These are phyloP conservation scores for Chlamydomonas urium DNA, from an alignment of 139 green algal genomes.

Conservation along the genomic window DNA sequence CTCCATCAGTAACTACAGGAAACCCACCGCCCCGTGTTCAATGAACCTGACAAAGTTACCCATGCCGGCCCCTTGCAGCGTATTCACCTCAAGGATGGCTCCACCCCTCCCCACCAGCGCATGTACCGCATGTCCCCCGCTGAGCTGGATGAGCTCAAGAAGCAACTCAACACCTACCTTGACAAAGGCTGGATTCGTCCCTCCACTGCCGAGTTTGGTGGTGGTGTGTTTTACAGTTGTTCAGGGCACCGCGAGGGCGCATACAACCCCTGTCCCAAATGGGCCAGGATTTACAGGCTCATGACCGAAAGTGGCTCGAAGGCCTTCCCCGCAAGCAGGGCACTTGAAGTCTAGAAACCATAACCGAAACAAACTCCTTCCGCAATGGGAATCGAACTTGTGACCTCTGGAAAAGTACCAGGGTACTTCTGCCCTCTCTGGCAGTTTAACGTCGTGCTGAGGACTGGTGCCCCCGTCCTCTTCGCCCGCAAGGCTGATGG, in stretches of 20 bases:
- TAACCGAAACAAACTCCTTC: no score
- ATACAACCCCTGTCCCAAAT: no score
- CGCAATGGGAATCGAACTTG: no score
- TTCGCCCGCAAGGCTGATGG: slow-evolving; percentile 61
- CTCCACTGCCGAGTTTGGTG: background rate
- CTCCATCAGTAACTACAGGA: no score
- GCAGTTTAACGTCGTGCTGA: slow-evolving; percentile 12
- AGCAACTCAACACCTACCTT: slow-evolving; percentile 23
- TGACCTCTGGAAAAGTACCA: no score
- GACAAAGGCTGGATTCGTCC: slow-evolving; percentile 9
- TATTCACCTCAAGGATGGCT: background rate
- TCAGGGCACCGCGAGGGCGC: no score
- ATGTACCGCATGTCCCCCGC: slow-evolving; percentile 20
- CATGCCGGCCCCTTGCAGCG: background rate
- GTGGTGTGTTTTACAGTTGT: no score
- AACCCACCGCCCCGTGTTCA: background rate
- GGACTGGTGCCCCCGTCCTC: slow-evolving; percentile 38
- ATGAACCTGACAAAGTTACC: background rate
- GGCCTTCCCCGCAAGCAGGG: no score
- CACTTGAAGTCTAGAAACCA: no score
- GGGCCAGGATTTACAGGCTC: no score
- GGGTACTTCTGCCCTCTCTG: no score
- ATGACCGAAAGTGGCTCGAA: no score
- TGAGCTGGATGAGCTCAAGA: slow-evolving; percentile 20
- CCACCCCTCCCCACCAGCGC: background rate